These are phyloP conservation scores for Ophiocordyceps unilateralis DNA, from an alignment of 2,329 filamentous ascomycete genomes.

Conservation along the genomic window DNA sequence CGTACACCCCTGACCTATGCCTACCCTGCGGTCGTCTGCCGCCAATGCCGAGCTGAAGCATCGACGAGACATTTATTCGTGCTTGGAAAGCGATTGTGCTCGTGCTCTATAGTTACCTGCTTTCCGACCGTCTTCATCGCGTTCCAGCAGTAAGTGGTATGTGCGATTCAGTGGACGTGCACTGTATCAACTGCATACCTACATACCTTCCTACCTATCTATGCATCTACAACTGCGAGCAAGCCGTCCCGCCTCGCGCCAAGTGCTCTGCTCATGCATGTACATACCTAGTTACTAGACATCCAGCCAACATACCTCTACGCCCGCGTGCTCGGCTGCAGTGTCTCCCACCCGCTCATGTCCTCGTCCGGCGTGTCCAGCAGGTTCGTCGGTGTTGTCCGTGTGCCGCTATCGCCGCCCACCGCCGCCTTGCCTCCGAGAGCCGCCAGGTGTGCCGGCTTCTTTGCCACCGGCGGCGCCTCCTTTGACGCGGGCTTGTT, in stretches of 20 bases:
- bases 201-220: neutral
- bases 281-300: no score
- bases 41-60: no score
- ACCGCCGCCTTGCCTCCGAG: constrained; percentile 3
- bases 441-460: constrained; percentile 35
- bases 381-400: constrained; percentile 16
- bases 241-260: no score
- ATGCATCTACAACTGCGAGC: neutral
- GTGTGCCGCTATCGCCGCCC: neutral
- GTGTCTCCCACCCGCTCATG: constrained; percentile 36
- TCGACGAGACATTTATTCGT: no score
- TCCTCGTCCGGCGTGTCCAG: constrained; percentile 30
- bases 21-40: neutral
- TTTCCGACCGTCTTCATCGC: no score
- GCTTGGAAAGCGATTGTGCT: no score
- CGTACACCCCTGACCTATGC: neutral
- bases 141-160: no score
- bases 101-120: no score
- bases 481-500: neutral
- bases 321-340: constrained; percentile 24
- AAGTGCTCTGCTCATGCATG: no score
- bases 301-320: no score
- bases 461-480: constrained; percentile 42
- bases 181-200: neutral
- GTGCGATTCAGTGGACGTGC: no score